phyloP scores from a whole-genome alignment of 345 rosid species.

The Aegle marmelos region DNA sequence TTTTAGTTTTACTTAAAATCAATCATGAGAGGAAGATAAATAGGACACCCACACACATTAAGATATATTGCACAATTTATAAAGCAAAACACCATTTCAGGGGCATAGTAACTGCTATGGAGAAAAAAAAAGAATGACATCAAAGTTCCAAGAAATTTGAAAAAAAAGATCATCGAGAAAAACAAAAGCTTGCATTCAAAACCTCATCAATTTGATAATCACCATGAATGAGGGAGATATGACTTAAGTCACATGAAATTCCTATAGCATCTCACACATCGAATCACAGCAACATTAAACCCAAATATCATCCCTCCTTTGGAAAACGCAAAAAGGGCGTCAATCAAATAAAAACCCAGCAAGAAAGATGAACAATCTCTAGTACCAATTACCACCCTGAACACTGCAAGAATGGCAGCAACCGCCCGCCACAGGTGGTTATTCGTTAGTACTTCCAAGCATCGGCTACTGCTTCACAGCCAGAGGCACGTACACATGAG shows the following conservation, averaged over 20 bases:
- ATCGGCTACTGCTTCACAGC: constrained; percentile 51
- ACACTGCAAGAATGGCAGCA: constrained; percentile 34
- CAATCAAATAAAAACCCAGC: too few relatives aligned
- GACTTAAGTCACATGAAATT: background rate
- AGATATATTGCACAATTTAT: too few relatives aligned
- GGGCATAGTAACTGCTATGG: too few relatives aligned
- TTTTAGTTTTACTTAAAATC: too few relatives aligned
- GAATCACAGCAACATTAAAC: background rate
- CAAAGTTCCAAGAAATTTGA: too few relatives aligned
- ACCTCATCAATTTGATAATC: background rate
- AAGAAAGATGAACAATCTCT: constrained; percentile 15
- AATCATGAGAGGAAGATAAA: too few relatives aligned
- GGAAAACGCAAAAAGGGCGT: constrained; percentile 20
- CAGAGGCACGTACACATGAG: constrained; percentile 32
- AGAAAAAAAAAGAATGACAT: too few relatives aligned
- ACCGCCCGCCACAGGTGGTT: constrained; percentile 30
- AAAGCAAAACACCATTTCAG: too few relatives aligned
- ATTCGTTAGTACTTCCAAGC: constrained; percentile 22
- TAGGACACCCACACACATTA: too few relatives aligned
- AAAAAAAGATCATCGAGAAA: too few relatives aligned
- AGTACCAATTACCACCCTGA: constrained; percentile 15
- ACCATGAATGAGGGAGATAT: background rate
- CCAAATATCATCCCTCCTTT: background rate
- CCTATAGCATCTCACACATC: background rate
- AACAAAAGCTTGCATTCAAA: background rate